phyloP scores from a whole-genome alignment of 2,329 filamentous ascomycete species.

The Fusarium haematococcum region DNA sequence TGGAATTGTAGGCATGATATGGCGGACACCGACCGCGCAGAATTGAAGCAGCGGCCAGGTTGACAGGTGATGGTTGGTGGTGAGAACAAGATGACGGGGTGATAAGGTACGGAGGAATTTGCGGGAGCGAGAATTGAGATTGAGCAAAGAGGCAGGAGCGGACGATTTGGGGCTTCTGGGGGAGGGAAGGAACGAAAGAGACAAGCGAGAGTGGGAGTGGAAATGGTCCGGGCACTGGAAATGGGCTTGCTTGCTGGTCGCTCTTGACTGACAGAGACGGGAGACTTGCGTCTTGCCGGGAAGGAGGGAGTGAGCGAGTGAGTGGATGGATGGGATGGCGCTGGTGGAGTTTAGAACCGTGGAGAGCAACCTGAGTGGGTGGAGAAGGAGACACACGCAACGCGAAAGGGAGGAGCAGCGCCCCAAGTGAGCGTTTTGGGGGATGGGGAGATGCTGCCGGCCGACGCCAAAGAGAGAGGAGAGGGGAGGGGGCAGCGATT shows the following conservation, averaged over 20 bases:
- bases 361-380: slow-evolving; percentile 12
- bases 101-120: slow-evolving; percentile 11
- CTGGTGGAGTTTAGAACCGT: slow-evolving; percentile 14
- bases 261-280: slow-evolving; percentile 1
- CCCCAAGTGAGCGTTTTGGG: slow-evolving; percentile 24
- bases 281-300: background rate
- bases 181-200: slow-evolving; percentile 34
- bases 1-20: slow-evolving; percentile 49
- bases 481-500: background rate
- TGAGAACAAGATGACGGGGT: slow-evolving; percentile 1
- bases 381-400: slow-evolving; percentile 30
- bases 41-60: slow-evolving; percentile 36
- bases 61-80: slow-evolving; percentile 18
- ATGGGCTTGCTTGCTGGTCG: slow-evolving; percentile 18
- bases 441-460: slow-evolving; percentile 2
- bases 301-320: background rate
- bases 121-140: slow-evolving; percentile 32
- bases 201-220: slow-evolving; percentile 41
- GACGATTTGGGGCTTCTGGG: slow-evolving; percentile 26
- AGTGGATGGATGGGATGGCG: slow-evolving; percentile 1
- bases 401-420: slow-evolving; percentile 29
- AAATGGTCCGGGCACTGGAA: slow-evolving; percentile 32
- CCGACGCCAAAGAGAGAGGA: slow-evolving; percentile 4
- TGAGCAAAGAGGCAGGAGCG: slow-evolving; percentile 33
- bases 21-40: slow-evolving; percentile 47